Conservation (phyloP, 805 yeast genomes). For the Lipomyces yamanashiensis region DNA sequence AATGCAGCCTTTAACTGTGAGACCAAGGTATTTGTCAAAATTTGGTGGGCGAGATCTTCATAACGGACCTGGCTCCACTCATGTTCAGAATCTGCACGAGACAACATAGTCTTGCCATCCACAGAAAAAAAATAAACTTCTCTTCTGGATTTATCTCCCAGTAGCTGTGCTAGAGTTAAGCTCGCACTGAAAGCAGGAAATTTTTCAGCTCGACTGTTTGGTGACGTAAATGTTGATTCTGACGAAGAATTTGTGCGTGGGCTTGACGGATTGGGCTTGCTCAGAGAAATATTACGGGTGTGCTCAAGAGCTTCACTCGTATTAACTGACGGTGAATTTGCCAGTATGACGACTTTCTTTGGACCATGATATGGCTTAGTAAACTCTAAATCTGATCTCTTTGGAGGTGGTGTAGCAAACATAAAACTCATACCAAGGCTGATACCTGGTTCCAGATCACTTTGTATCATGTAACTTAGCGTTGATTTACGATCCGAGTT, state of each 20-base stretch:
- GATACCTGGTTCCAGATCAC: neutral
- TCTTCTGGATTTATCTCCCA: neutral
- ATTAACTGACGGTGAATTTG: neutral
- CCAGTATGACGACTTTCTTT: neutral
- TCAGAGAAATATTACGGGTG: neutral
- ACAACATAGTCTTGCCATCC: neutral
- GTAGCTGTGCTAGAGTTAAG: slow-evolving; percentile 4
- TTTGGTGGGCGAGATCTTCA: neutral
- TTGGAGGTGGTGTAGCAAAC: slow-evolving; percentile 16
- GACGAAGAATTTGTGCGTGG: neutral
- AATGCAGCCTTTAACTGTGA: slow-evolving; percentile 12
- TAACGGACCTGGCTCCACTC: too few species aligned
- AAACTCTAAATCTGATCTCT: neutral
- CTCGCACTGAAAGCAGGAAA: slow-evolving; percentile 16
- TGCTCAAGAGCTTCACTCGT: neutral
- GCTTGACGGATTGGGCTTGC: neutral
- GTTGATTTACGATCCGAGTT: neutral
- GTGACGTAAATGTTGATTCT: slow-evolving; percentile 20
- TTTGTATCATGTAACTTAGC: neutral
- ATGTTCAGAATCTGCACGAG: too few species aligned
- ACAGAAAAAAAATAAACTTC: neutral
- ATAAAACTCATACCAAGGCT: slow-evolving; percentile 1
- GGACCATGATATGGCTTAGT: neutral
- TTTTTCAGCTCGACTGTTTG: slow-evolving; percentile 12
- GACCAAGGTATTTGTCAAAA: slow-evolving; percentile 17